Evolutionary conservation across 495 filamentous ascomycete species (phyloP), one percentile per base, ranked within the genome.

Genomic region (Umbilicaria muhlenbergii): DNA sequence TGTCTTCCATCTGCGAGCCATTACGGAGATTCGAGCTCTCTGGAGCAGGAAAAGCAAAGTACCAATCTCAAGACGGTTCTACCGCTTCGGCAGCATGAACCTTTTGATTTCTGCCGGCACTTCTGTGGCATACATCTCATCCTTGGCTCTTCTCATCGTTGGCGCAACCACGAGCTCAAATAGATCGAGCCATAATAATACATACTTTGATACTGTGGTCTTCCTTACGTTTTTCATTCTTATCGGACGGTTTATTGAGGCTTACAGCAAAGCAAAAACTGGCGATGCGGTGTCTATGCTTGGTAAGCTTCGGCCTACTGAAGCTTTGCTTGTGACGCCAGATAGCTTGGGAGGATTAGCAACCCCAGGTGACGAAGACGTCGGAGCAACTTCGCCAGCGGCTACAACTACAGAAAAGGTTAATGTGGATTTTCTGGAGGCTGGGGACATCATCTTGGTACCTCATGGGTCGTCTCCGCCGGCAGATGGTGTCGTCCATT

Each of bases 21-120:
- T 84, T 16, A 88, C 86, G 56, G 89, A 95, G 52, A 67, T 96
- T 15, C 65, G 67, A 44, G 72, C 78, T 0, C 59, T 94, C 18
- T 96, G 89, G 89, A 69, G 84, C 28, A 76, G 61, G n/a, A 73
- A 77, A 36, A 95, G 86, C 57, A 73, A 68, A 8, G 77, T 80
- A 2, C 87, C 88, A 0, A 55, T 93, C 10, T 52, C 83, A 16
- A 73, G 78, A 44, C 67, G 91, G 14, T 87, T 96, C 50, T 89
- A 87, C 51, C 77, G 84, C 12, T 96, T 96, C 51, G 89, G 89
- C 12, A 94, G 87, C 61, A 96, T 96, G 89, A 92, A 94, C 53
- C 77, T 91, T 57, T 70, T 96, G 45, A 83, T 96, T 52, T 92
- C 83, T 10, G 66, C 89, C 12, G 89, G 91, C 8, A 94, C 91